phyloP scores from a whole-genome alignment of 2,329 filamentous ascomycete genomes.

The Pseudogymnoascus destructans region DNA sequence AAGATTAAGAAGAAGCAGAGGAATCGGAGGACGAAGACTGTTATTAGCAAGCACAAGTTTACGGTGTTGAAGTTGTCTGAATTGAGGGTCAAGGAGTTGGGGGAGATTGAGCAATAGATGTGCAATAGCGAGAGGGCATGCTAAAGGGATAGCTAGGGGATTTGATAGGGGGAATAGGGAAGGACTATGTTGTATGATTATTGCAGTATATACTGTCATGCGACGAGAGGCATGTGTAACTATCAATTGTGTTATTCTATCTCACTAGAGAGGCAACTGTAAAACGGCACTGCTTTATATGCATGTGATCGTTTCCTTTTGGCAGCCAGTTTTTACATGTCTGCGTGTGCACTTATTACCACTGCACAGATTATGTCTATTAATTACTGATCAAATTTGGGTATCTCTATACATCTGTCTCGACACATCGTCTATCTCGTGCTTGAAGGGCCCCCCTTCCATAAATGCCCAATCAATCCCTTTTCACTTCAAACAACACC shows the following conservation, averaged over 20 bases:
- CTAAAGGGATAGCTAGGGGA: not conserved
- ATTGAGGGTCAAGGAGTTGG: slow-evolving; percentile 38
- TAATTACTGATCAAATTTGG: not conserved
- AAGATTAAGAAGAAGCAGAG: slow-evolving; percentile 75
- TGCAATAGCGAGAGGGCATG: not conserved
- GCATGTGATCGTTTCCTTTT: not conserved
- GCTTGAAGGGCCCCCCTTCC: not conserved
- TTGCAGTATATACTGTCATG: slow-evolving; percentile 7
- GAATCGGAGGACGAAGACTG: slow-evolving; percentile 57
- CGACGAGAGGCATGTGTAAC: slow-evolving; percentile 1
- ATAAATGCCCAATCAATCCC: slow-evolving; percentile 15
- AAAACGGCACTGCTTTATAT: not conserved
- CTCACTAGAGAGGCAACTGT: not conserved
- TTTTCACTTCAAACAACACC: slow-evolving; percentile 35
- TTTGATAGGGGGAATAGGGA: not conserved
- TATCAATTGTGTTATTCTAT: slow-evolving; percentile 9
- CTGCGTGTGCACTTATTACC: not conserved
- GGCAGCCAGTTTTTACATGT: not conserved
- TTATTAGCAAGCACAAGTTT: slow-evolving; percentile 82
- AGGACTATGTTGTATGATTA: slow-evolving; percentile 6
- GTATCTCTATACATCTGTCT: not conserved
- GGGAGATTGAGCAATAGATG: slow-evolving; percentile 27
- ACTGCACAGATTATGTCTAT: not conserved
- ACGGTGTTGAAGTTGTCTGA: slow-evolving; percentile 79
- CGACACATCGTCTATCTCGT: not conserved